These are phyloP conservation scores for Dioszegia hungarica DNA, from an alignment of 768 basidiomycete species.

Conservation along the genomic window DNA sequence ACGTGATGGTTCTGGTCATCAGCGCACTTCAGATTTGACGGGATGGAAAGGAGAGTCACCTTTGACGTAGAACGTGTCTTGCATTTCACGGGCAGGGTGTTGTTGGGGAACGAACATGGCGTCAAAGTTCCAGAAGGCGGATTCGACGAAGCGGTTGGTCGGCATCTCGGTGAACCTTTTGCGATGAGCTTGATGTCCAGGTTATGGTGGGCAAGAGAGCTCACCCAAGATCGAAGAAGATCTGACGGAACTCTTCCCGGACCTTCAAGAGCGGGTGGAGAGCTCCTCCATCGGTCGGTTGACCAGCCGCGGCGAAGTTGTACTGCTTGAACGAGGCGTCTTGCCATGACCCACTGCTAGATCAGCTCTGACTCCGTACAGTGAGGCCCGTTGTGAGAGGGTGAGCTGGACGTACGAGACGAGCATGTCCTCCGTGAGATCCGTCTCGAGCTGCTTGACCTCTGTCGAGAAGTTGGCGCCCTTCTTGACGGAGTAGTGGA, in stretches of 20 bases:
- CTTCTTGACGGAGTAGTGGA: constrained; percentile 87
- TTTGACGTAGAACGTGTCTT: constrained; percentile 98
- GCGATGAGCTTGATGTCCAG: too few species aligned
- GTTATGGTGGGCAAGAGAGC: constrained; percentile 40
- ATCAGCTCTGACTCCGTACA: not conserved
- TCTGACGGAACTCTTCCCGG: constrained; percentile 91
- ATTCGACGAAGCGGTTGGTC: constrained; percentile 90
- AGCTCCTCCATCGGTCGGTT: constrained; percentile 81
- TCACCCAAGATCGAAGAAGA: constrained; percentile 99
- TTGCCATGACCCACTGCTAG: constrained; percentile 82
- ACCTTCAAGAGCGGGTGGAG: constrained; percentile 96
- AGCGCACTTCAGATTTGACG: not conserved
- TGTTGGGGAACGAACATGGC: constrained; percentile 97
- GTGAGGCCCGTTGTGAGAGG: not conserved
- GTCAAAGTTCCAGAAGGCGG: constrained; percentile 99
- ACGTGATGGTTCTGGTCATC: constrained; percentile 63
- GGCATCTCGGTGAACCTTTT: constrained; percentile 99
- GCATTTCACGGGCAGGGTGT: constrained; percentile 93
- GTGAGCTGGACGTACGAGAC: constrained; percentile 64
- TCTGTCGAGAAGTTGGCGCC: constrained; percentile 84
- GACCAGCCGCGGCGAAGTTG: constrained; percentile 95
- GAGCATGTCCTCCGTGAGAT: constrained; percentile 92
- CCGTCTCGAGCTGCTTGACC: constrained; percentile 88
- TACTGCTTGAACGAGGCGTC: constrained; percentile 91
- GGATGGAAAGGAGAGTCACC: constrained; percentile 52